A percentile compares a stretch with the other conserved stretches of the same genome.
phyloP scores from a whole-genome alignment of 306 rosid species.

The Parietaria judaica region DNA sequence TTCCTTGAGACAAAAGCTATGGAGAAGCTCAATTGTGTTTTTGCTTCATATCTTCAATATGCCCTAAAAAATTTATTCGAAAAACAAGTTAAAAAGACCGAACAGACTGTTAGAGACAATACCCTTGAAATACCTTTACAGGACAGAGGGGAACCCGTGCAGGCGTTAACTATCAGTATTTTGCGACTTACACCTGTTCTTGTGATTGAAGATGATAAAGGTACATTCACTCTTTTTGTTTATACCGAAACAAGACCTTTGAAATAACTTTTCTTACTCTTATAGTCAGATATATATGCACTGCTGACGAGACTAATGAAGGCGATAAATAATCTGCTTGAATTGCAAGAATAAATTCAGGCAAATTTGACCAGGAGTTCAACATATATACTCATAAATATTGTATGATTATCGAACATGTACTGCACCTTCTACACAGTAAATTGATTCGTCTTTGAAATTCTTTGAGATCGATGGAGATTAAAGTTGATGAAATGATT shows the following conservation, averaged over 20 bases:
- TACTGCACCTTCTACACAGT: background rate
- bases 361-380: no score
- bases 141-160: constrained; percentile 32
- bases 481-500: no score
- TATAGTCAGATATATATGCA: no score
- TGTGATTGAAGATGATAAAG: constrained; percentile 53
- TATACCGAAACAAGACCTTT: no score
- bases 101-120: constrained; percentile 27
- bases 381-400: no score
- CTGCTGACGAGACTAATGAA: no score
- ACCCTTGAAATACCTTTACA: constrained; percentile 29
- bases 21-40: constrained; percentile 37
- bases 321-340: no score
- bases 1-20: constrained; percentile 59
- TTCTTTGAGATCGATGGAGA: no score
- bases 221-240: constrained; percentile 26
- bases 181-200: constrained; percentile 45
- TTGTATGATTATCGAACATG: no score
- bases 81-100: constrained; percentile 23
- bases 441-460: constrained; percentile 16
- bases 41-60: constrained; percentile 37
- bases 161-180: constrained; percentile 43
- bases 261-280: no score
- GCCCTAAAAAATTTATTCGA: constrained; percentile 35
- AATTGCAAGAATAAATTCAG: no score